A percentile compares a stretch with the other conserved stretches of the same genome.
Evolutionary conservation across 164 flowering plant species (phyloP).

Genomic region (Magnolia changhungtana): DNA sequence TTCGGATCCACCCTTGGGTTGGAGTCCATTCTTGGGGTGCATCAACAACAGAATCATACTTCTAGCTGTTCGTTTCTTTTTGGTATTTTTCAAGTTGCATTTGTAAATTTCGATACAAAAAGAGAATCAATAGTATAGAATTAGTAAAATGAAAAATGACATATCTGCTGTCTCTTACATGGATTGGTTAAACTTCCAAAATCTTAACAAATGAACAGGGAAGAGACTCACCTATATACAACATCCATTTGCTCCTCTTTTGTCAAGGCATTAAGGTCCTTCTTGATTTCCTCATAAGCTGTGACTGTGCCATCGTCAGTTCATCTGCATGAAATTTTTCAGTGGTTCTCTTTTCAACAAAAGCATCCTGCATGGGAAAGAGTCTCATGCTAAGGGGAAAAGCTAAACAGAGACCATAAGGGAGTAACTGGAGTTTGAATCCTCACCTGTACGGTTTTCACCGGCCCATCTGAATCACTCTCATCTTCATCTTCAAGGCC

Average conservation of each 20-base stretch:
- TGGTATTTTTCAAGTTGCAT: too few species aligned
- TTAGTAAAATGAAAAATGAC: neutral
- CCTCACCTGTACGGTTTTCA: constrained; percentile 51
- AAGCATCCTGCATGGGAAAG: constrained; percentile 40
- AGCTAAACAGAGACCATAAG: neutral
- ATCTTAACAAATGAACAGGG: neutral
- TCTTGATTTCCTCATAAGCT: constrained; percentile 51
- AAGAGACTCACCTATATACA: constrained; percentile 49
- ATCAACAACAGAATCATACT: too few species aligned
- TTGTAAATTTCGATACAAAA: neutral
- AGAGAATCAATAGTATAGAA: neutral
- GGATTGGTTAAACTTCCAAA: neutral
- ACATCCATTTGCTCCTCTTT: constrained; percentile 87
- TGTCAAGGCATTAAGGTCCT: constrained; percentile 66
- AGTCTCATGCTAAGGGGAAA: neutral
- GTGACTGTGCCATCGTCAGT: constrained; percentile 33
- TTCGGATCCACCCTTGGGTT: too few species aligned
- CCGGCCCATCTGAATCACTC: constrained; percentile 39
- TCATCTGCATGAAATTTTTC: constrained; percentile 25
- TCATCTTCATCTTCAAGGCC: constrained; percentile 64
- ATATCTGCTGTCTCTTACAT: neutral
- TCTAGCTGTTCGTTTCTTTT: too few species aligned
- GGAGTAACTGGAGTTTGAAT: neutral
- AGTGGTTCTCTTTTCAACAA: constrained; percentile 32
- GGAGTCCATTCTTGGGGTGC: too few species aligned